Evolutionary conservation across 2,329 filamentous ascomycete species (phyloP), one percentile per base, ranked within the genome.

Genomic region (Ceratocystis cacaofunesta): DNA sequence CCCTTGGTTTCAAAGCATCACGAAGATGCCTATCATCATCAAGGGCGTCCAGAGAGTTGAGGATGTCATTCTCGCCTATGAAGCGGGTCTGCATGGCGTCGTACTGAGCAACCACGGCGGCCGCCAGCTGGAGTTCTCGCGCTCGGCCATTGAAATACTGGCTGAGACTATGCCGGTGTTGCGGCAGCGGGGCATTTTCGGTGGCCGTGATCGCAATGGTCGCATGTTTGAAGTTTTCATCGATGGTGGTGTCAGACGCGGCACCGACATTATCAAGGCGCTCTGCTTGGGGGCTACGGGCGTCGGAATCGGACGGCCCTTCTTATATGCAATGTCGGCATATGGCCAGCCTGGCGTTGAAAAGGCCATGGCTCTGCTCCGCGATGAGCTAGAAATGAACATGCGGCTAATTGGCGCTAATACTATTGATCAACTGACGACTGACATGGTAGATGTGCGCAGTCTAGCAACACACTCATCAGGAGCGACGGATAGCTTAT

Each of bases 301-400:
- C 46, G 92, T 97, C 0, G 94, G 94, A 50, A 96, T 99, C 71
- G 94, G 94, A 2, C 81, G 94, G 3, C 94, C 94, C 28, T 97
- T 99, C 79, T 77, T 99, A 68, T 99, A 92, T 73, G 92, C 94
- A 72, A 97, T 99, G 92, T 89, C 87, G 69, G 85, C 90, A 8
- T 97, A 97, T 72, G 94, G 94, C 1, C 77, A 90, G 67, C 80
- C 86, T 1, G 94, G 94, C 69, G 92, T 97, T 22, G 89, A 95
- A 72, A 83, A 90, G 43, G 94, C 94, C 41, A 96, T 97, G 88
- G 88, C 91, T 75, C 78, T 96, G 67, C 81, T 96, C 70, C 91
- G 89, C 78, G 94, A 97, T 72, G 94, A 99, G 81, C 89, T 99
- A 84, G 91, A 95, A 78, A 97, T 97, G 92, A 94, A 92, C 73